A percentile compares a stretch with the other conserved stretches of the same genome.
Evolutionary conservation across 257 asterid species (phyloP).

Genomic region (Solanum tarijense): DNA sequence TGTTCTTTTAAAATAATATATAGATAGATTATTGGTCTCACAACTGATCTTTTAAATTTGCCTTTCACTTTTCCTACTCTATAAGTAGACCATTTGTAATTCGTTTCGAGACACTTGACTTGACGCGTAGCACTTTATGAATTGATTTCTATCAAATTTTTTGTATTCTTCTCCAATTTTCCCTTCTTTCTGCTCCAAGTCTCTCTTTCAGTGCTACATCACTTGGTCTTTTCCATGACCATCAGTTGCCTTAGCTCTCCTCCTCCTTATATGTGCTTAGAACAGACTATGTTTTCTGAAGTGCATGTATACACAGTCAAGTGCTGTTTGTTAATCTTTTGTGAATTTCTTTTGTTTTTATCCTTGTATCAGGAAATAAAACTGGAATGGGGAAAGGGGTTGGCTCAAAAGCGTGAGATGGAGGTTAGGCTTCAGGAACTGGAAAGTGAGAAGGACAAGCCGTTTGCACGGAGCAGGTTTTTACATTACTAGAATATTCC

Average conservation of each 20-base stretch:
- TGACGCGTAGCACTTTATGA: background rate
- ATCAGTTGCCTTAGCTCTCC: background rate
- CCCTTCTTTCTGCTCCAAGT: background rate
- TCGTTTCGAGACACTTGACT: background rate
- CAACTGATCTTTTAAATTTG: background rate
- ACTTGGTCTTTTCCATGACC: background rate
- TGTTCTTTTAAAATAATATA: background rate
- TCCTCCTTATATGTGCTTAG: background rate
- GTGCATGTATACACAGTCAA: background rate
- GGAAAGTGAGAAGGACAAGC: constrained; percentile 83
- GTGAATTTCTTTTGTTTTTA: background rate
- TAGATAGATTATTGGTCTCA: background rate
- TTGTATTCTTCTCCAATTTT: background rate
- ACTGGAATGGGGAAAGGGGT: constrained; percentile 91
- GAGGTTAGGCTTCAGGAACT: constrained; percentile 63
- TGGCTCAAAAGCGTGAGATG: constrained; percentile 89
- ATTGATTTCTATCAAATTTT: background rate
- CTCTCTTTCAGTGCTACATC: background rate
- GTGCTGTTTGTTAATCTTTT: background rate
- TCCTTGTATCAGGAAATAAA: constrained; percentile 59
- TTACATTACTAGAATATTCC: background rate
- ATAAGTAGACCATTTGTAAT: background rate
- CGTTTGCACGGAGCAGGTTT: constrained; percentile 89
- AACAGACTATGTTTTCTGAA: background rate
- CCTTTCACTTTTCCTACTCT: background rate